Base-by-base conservation (phyloP, 1,284 basidiomycete species). In the Apiotrichum domesticum region DNA sequence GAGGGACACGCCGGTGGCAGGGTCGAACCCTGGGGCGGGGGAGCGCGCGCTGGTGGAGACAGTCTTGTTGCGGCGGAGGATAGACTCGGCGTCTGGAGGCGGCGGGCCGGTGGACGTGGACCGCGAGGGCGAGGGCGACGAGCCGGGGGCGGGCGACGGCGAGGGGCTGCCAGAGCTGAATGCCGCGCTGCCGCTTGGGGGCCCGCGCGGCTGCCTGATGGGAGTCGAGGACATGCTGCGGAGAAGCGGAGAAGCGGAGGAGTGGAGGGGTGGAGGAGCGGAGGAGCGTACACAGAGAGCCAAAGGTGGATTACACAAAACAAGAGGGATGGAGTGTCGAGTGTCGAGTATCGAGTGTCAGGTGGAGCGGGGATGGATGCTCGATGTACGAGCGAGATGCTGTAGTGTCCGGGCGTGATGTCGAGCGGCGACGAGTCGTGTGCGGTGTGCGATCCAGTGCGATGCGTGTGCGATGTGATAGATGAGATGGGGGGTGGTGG, bases 131-230 rank as follows among this genome's bases (percentile, higher is more conserved):
- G 50, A 32, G 33, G 51, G 35, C 41, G 60, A 40, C 21, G 61
- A 37, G n/a, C 63, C 35, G 1, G 29, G 39, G 11, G 55, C 9
- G 9, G 41, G 15, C 37, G 54, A 29, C 4, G 46, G 49, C 14
- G 51, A 64, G 4, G 66, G 55, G 53, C 13, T n/a, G 1, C 15
- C 10, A n/a, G 51, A 14, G 32, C 29, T 42, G 43, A 51, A 37
- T 2, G 52, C 48, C 7, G 53, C 64, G 5, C 65, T 56, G 51
- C 64, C 61, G 32, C 66, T 57, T 4, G 72, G 67, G 8, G 71
- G 73, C 14, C 73, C 73, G 46, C 71, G 64, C 7, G 73, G 73
- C 59, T 73, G 71, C 48, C 73, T 63, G 50, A 75, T 72, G 9
- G 72, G 72, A 13, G 66, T 63, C 49, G 62, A 64, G 15, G 64